Conservation (phyloP, 1,139 yeast genomes). For the Saccharomycopsis phalli region DNA sequence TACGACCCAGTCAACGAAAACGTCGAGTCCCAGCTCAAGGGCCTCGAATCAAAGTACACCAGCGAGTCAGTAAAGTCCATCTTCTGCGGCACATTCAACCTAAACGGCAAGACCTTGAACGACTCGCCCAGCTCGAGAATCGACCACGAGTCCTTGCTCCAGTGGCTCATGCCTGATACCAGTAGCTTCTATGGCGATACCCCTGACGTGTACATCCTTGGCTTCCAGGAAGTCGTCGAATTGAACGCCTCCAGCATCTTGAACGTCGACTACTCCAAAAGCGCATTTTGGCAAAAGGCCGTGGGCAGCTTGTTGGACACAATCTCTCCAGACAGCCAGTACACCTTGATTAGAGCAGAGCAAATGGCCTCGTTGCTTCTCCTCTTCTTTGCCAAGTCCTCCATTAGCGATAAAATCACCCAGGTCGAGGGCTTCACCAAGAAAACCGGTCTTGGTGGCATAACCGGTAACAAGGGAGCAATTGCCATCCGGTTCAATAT, state of each 20-base stretch:
- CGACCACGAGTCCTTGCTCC: conserved; percentile 28
- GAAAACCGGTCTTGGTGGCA: conserved; percentile 92
- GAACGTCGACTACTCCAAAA: conserved; percentile 57
- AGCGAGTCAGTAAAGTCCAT: conserved; percentile 50
- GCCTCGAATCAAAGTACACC: conserved; percentile 49
- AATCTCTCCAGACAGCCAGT: conserved; percentile 35
- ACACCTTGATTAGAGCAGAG: conserved; percentile 67
- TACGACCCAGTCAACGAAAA: conserved; percentile 86
- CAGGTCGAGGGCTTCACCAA: conserved; percentile 70
- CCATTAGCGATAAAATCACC: conserved; percentile 44
- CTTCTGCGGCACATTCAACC: conserved; percentile 81
- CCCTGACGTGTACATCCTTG: conserved; percentile 71
- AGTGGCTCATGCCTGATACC: conserved; percentile 72
- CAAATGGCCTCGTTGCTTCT: conserved; percentile 81
- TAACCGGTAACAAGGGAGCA: conserved; percentile 94
- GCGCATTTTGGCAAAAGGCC: conserved; percentile 53
- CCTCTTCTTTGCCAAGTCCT: conserved; percentile 54
- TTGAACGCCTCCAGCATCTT: conserved; percentile 77
- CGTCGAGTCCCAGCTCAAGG: conserved; percentile 52
- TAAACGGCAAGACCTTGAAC: conserved; percentile 55
- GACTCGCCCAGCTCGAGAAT: conserved; percentile 23
- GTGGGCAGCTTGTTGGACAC: conserved; percentile 49
- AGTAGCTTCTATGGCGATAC: conserved; percentile 30
- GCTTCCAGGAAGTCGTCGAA: conserved; percentile 90
- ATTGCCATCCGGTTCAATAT: conserved; percentile 75